A percentile compares a stretch with the other conserved stretches of the same genome.
phyloP scores from a whole-genome alignment of 495 filamentous ascomycete species.

The Ascobolus immersus region DNA sequence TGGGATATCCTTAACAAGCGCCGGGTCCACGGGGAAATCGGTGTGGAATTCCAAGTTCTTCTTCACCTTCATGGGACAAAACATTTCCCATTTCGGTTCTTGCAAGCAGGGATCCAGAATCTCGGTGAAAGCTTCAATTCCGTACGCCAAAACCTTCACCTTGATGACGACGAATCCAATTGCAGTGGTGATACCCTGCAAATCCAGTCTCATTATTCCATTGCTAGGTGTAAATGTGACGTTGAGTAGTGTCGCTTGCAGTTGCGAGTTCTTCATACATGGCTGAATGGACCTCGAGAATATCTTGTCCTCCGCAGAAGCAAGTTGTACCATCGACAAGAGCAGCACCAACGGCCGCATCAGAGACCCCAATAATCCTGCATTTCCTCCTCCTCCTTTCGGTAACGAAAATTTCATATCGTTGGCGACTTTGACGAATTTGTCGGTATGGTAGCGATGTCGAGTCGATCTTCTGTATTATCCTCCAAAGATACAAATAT shows the following conservation, averaged over 20 bases:
- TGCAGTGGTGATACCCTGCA: constrained; percentile 59
- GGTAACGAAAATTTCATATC: too few relatives aligned
- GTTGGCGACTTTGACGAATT: too few relatives aligned
- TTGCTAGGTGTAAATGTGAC: constrained; percentile 54
- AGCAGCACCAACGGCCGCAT: too few relatives aligned
- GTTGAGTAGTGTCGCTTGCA: constrained; percentile 55
- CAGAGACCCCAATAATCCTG: too few relatives aligned
- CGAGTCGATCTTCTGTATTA: too few relatives aligned
- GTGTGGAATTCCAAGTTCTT: constrained; percentile 22
- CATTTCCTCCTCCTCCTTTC: too few relatives aligned
- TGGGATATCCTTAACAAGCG: constrained; percentile 38
- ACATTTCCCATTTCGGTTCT: constrained; percentile 33
- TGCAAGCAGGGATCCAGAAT: constrained; percentile 48
- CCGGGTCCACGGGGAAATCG: constrained; percentile 23
- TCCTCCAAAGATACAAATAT: too few relatives aligned
- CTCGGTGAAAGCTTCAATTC: constrained; percentile 35
- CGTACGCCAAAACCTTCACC: constrained; percentile 51
- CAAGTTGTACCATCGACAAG: too few relatives aligned
- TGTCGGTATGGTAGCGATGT: too few relatives aligned
- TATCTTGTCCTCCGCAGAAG: not conserved
- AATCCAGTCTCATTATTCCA: constrained; percentile 39
- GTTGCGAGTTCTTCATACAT: constrained; percentile 48
- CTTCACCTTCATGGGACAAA: constrained; percentile 75
- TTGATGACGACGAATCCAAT: constrained; percentile 56
- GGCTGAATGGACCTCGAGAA: constrained; percentile 44